A percentile compares a stretch with the other conserved stretches of the same genome.
Conservation (phyloP, 2,329 filamentous ascomycete genomes). For the Cordyceps sp. region DNA sequence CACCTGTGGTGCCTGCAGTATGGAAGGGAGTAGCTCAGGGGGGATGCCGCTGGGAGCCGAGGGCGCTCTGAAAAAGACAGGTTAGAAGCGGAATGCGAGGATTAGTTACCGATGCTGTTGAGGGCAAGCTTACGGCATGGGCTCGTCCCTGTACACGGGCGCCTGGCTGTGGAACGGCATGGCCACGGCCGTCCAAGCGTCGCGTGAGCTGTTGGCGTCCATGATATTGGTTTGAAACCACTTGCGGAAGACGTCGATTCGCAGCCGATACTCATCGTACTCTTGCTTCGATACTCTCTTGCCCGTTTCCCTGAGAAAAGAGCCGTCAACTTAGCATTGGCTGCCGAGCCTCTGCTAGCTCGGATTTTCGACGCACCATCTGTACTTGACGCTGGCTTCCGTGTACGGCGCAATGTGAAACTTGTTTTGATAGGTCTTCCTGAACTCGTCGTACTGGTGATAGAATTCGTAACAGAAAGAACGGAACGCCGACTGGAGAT, state of each 20-base stretch:
- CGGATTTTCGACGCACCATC: slow-evolving; percentile 11
- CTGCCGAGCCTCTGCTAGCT: neutral
- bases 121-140: slow-evolving; percentile 8
- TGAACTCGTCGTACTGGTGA: slow-evolving; percentile 12
- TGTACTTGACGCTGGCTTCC: slow-evolving; percentile 11
- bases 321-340: neutral
- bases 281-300: slow-evolving; percentile 7
- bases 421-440: slow-evolving; percentile 8
- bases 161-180: slow-evolving; percentile 9
- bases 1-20: slow-evolving; percentile 15
- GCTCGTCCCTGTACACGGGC: slow-evolving; percentile 11
- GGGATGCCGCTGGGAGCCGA: slow-evolving; percentile 8
- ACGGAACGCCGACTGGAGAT: slow-evolving; percentile 11
- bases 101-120: no score
- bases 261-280: slow-evolving; percentile 7
- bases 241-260: slow-evolving; percentile 11
- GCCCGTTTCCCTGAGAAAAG: slow-evolving; percentile 9
- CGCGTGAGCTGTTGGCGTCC: slow-evolving; percentile 3
- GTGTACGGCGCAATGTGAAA: slow-evolving; percentile 10
- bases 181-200: slow-evolving; percentile 10
- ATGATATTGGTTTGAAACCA: slow-evolving; percentile 17
- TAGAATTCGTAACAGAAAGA: slow-evolving; percentile 17
- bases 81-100: no score
- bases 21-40: slow-evolving; percentile 10
- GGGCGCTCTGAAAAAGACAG: slow-evolving; percentile 8